Base-by-base conservation (phyloP, 805 yeast genomes). In the Hyphopichia homilentoma region DNA sequence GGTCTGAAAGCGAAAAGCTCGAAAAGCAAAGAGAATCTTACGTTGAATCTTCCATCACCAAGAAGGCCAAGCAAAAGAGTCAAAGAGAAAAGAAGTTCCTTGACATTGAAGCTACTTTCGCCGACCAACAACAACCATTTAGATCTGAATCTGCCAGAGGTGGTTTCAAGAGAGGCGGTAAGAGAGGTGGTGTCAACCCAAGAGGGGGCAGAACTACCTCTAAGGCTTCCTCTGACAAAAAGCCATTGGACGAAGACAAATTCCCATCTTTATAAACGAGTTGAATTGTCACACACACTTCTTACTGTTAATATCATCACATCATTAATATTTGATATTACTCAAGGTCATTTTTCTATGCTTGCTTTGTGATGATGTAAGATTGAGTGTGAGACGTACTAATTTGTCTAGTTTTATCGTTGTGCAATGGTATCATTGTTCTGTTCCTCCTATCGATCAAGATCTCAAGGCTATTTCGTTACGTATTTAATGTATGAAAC, bases 11-110 rank as follows among this genome's bases (percentile, higher is more conserved):
- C 50, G 82, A 79, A 64, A 66, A 74, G 54, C 64, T 84, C 50
- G 77, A 71, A 57, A 83, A 80, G 71, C 77, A 73, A 56, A 70
- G 68, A 55, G 85, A 76, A 61, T 70, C 63, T 32, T 79, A 70
- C 59, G 65, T 76, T 43, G 70, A 71, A 38, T 70, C 85, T 36
- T 62, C 87, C 52, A 68, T 70, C 58, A 60, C 69, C 59, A 87
- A 87, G 81, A 75, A 75, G 62, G 52, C 67, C 54, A 82, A 77
- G 68, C 55, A 72, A 57, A 88, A 87, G 77, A 73, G 80, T 44
- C 74, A 70, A 62, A 89, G 89, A 79, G 83, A 83, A 65, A 87
- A 87, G 82, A 74, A 68, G 55, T 66, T 71, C 59, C 71, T 88
- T 57, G 90, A 85, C 46, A 70, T 85, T 50, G 79, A 79, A 50